phyloP scores from a whole-genome alignment of 495 filamentous ascomycete species.

The Penicillium simplicissimum region DNA sequence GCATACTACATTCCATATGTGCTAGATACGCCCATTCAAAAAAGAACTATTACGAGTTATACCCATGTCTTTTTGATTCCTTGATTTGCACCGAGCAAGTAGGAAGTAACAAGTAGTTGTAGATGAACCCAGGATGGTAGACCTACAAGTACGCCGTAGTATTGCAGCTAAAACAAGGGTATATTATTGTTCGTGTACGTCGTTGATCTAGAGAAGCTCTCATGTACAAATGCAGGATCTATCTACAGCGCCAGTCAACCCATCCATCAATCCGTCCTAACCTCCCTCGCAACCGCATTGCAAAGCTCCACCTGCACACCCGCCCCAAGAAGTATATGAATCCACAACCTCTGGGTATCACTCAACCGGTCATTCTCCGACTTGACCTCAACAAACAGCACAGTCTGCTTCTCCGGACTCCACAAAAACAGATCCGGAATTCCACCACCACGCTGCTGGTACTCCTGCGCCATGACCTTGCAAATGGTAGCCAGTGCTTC shows the following conservation, averaged over 20 bases:
- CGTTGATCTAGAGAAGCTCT: not conserved
- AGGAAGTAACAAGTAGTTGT: slow-evolving; percentile 4
- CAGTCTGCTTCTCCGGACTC: slow-evolving; percentile 56
- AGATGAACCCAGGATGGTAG: not conserved
- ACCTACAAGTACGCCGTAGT: not conserved
- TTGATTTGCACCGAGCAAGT: slow-evolving; percentile 2
- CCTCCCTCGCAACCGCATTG: slow-evolving; percentile 79
- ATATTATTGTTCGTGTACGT: slow-evolving; percentile 11
- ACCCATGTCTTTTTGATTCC: slow-evolving; percentile 20
- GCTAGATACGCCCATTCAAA: slow-evolving; percentile 33
- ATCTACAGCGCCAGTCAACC: slow-evolving; percentile 1
- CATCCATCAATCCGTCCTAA: slow-evolving; percentile 31
- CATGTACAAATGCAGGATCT: slow-evolving; percentile 10
- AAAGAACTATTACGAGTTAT: slow-evolving; percentile 37
- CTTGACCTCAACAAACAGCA: slow-evolving; percentile 91
- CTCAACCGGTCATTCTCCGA: slow-evolving; percentile 94
- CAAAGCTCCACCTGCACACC: slow-evolving; percentile 87
- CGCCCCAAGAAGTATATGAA: slow-evolving; percentile 83
- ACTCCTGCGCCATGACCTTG: slow-evolving; percentile 94
- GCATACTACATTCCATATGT: slow-evolving; percentile 18
- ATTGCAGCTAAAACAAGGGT: not conserved
- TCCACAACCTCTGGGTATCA: slow-evolving; percentile 96
- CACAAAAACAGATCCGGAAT: slow-evolving; percentile 94
- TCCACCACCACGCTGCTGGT: slow-evolving; percentile 79
- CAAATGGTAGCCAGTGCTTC: slow-evolving; percentile 78